Conservation (phyloP, 257 asterid genomes). For the Solanum ahanhuiri region DNA sequence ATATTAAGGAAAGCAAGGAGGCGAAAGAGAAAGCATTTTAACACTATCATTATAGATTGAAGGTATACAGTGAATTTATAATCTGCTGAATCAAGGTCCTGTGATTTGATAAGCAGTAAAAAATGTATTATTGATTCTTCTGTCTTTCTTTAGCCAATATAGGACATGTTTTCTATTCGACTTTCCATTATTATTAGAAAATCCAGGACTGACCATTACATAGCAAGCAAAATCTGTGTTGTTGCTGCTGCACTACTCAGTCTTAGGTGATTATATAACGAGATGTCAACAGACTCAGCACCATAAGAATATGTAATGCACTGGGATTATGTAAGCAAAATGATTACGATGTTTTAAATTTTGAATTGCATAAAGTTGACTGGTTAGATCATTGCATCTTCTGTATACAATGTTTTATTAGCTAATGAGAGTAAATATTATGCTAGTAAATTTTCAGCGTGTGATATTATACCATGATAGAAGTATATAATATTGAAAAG, state of each 20-base stretch:
- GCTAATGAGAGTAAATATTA: background rate
- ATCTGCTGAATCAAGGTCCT: background rate
- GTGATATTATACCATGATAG: background rate
- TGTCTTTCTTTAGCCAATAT: background rate
- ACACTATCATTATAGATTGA: constrained; percentile 60
- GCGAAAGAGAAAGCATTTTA: constrained; percentile 64
- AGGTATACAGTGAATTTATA: constrained; percentile 18
- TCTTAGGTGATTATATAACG: background rate
- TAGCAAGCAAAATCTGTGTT: background rate
- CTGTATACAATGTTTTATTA: background rate
- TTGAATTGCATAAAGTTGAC: background rate
- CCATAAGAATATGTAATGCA: background rate
- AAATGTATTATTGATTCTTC: background rate
- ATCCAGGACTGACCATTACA: background rate
- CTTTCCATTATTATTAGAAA: background rate
- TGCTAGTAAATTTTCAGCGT: background rate
- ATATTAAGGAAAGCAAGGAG: constrained; percentile 81
- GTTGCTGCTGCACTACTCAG: background rate
- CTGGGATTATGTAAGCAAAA: background rate
- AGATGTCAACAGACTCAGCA: background rate
- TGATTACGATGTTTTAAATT: background rate
- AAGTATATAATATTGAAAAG: background rate
- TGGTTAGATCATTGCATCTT: background rate
- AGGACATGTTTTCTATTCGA: background rate
- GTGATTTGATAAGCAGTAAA: background rate